Evolutionary conservation across 441 rosid species (phyloP).

Genomic region (Pelargonium australe): DNA sequence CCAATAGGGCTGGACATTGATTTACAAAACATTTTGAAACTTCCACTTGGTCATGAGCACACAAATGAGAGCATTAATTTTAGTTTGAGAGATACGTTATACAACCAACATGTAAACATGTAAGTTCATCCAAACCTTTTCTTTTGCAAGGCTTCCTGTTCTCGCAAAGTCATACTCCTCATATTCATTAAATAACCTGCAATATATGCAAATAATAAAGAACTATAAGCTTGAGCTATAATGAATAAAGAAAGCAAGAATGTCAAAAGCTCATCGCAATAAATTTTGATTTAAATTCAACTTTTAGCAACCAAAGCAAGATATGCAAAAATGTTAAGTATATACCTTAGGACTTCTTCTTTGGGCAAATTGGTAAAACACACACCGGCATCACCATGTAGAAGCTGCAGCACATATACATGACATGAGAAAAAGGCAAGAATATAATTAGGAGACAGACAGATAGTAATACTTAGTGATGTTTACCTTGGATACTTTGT

Average conservation of each 20-base stretch:
- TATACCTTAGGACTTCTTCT: slow-evolving; percentile 81
- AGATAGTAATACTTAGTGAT: not conserved
- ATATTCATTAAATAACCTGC: slow-evolving; percentile 70
- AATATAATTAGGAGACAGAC: not conserved
- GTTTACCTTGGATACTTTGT: slow-evolving; percentile 74
- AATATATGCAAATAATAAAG: slow-evolving; percentile 7
- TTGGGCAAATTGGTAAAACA: slow-evolving; percentile 70
- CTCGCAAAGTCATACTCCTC: slow-evolving; percentile 82
- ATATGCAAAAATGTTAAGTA: not conserved
- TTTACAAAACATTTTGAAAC: not conserved
- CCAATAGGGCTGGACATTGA: not conserved
- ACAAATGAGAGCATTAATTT: not conserved
- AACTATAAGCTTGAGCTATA: not conserved
- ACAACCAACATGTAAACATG: not conserved
- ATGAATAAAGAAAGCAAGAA: not conserved
- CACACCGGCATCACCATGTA: slow-evolving; percentile 81
- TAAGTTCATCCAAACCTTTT: slow-evolving; percentile 44
- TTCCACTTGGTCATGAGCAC: not conserved
- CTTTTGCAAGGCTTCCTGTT: slow-evolving; percentile 68
- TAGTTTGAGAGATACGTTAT: not conserved
- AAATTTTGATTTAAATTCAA: not conserved
- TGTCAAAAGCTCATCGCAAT: too few species aligned
- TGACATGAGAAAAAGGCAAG: not conserved
- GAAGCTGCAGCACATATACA: slow-evolving; percentile 38
- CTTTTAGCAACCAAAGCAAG: not conserved